Conservation (phyloP, 202 grass and related monocot genomes). For the Panicum virgatum region DNA sequence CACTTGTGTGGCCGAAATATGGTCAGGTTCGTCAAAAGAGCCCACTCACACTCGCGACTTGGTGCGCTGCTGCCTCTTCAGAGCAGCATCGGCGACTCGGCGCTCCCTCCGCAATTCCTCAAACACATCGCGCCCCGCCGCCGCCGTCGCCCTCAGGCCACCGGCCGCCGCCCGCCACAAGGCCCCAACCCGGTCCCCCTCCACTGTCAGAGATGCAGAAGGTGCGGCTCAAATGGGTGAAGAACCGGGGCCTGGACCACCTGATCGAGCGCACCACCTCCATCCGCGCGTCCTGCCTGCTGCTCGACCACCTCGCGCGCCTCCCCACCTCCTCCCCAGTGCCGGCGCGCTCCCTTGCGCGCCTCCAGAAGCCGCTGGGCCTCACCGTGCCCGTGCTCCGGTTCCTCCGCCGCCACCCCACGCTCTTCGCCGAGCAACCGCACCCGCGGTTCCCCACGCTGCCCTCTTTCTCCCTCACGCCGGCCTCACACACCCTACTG, state of each 20-base stretch:
- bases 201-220: slow-evolving; percentile 51
- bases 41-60: not conserved
- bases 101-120: slow-evolving; percentile 35
- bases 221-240: slow-evolving; percentile 96
- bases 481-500: slow-evolving; percentile 57
- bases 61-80: not conserved
- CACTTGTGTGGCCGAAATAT: too few species aligned
- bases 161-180: not conserved
- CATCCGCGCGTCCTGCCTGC: slow-evolving; percentile 75
- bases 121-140: slow-evolving; percentile 20
- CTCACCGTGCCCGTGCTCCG: slow-evolving; percentile 79
- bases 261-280: slow-evolving; percentile 82
- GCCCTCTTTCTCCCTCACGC: slow-evolving; percentile 69
- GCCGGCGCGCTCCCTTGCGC: slow-evolving; percentile 63
- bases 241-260: slow-evolving; percentile 89
- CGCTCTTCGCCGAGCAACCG: slow-evolving; percentile 67
- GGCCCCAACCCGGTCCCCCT: not conserved
- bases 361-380: slow-evolving; percentile 70
- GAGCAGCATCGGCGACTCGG: not conserved
- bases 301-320: slow-evolving; percentile 76
- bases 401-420: slow-evolving; percentile 90
- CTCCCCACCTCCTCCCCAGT: slow-evolving; percentile 39
- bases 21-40: not conserved
- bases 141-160: not conserved
- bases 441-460: slow-evolving; percentile 83